A percentile compares a stretch with the other conserved stretches of the same genome.
Evolutionary conservation across 306 rosid genomes (phyloP).

Genomic region (Spatholobus suberectus): DNA sequence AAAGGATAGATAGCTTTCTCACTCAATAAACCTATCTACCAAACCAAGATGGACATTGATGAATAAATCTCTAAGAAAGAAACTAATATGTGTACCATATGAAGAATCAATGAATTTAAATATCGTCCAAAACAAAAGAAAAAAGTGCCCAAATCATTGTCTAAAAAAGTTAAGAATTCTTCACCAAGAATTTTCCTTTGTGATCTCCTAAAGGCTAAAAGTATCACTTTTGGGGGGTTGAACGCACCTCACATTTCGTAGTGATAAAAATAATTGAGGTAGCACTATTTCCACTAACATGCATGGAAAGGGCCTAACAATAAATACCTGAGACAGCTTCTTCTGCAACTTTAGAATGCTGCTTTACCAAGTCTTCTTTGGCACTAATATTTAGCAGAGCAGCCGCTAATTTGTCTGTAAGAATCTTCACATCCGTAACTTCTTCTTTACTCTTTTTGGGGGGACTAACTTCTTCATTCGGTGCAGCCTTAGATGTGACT

Average conservation of each 20-base stretch:
- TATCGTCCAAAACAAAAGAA: background rate
- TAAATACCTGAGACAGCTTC: conserved; percentile 82
- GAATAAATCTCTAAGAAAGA: background rate
- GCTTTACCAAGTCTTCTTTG: conserved; percentile 78
- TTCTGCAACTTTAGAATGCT: conserved; percentile 88
- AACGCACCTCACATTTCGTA: background rate
- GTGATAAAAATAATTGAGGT: conserved; percentile 15
- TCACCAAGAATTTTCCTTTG: background rate
- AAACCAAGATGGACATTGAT: conserved; percentile 20
- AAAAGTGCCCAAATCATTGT: conserved; percentile 4
- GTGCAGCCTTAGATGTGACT: conserved; percentile 63
- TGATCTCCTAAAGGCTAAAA: conserved; percentile 11
- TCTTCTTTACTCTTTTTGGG: conserved; percentile 47
- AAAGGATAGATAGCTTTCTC: conserved; percentile 21
- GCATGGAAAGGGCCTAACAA: conserved; percentile 28
- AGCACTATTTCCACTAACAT: conserved; percentile 26
- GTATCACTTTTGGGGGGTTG: background rate
- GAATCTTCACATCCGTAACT: conserved; percentile 53
- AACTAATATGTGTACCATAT: conserved; percentile 1
- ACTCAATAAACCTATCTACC: background rate
- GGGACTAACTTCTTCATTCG: conserved; percentile 47
- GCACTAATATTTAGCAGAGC: conserved; percentile 69
- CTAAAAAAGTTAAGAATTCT: conserved; percentile 8
- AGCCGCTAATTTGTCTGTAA: conserved; percentile 62
- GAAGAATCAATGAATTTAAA: conserved; percentile 10